phyloP scores from a whole-genome alignment of 768 basidiomycete species.

The Agrocybe praecox region DNA sequence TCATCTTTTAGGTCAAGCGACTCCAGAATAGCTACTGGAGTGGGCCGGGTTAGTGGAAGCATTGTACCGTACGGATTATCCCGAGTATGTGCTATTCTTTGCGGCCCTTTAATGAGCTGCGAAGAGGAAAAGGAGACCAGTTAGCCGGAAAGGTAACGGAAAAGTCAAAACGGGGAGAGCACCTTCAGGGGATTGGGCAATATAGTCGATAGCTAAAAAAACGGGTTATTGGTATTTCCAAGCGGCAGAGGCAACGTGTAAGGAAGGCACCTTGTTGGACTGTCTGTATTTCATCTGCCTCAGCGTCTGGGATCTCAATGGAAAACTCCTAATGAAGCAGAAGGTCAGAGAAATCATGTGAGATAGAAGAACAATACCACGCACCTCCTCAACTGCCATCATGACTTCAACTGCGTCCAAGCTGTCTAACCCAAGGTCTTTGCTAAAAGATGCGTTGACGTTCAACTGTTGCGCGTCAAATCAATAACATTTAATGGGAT shows the following conservation, averaged over 20 bases:
- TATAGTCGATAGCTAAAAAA: conserved; percentile 86
- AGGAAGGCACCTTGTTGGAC: conserved; percentile 78
- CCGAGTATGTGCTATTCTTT: conserved; percentile 28
- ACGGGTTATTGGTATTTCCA: conserved; percentile 19
- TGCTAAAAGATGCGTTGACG: conserved; percentile 64
- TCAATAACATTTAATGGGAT: conserved; percentile 1
- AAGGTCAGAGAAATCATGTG: not conserved
- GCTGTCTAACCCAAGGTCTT: conserved; percentile 92
- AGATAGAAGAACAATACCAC: conserved; percentile 5
- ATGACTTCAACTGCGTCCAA: conserved; percentile 97
- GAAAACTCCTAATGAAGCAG: conserved; percentile 74
- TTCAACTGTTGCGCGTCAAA: conserved; percentile 53
- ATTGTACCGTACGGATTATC: conserved; percentile 39
- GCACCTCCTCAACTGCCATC: conserved; percentile 96
- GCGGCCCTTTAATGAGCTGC: conserved; percentile 49
- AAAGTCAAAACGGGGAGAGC: conserved; percentile 15
- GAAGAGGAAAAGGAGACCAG: conserved; percentile 18
- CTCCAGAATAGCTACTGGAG: conserved; percentile 28
- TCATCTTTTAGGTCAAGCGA: conserved; percentile 18
- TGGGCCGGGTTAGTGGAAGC: conserved; percentile 36
- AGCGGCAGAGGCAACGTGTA: conserved; percentile 1
- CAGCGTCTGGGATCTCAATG: conserved; percentile 97
- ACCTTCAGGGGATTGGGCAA: conserved; percentile 93
- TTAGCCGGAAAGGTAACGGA: conserved; percentile 16
- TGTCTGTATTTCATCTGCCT: conserved; percentile 93